Evolutionary conservation across 352 stramenopile species (phyloP), one percentile per base, ranked within the genome.

Genomic region (Phytopythium vexans): DNA sequence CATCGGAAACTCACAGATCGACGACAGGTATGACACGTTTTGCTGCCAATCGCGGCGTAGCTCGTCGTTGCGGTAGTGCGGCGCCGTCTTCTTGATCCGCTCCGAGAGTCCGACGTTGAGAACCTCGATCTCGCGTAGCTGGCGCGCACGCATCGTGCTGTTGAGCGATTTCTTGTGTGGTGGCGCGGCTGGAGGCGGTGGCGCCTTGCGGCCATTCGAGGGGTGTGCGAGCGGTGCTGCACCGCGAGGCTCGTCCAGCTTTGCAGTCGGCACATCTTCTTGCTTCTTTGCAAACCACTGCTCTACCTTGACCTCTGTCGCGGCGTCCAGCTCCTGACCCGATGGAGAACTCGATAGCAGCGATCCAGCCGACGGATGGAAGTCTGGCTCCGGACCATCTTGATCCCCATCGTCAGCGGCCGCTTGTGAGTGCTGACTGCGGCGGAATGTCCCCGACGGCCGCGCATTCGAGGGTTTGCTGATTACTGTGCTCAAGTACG

Each of bases 21-120:
- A 86, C 15, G 74, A 69, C 33, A 92, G 56, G 35, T 89, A 92
- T 27, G 79, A 75, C 15, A 85, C 49, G 58, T 88, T 90, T 49
- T 88, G 81, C 15, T 77, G 58, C 77, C 79, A 89, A 21, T 88
- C 79, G 43, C 68, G 74, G 16, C 59, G 62, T 11, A 92, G 49
- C 8, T 76, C 52, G 39, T 83, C 71, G 8, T 83, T 85, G 2
- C 70, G 64, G 47, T 92, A 92, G 55, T 89, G 75, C 1, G 79
- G 64, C 2, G 59, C 54, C 41, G 60, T 88, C 56, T 87, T 82
- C 40, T 76, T 73, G 54, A 90, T 86, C 10, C 79, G 68, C 10
- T 81, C 67, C 16, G 82, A 76, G 21, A 86, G 57, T 42, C 58
- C 65, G n/a, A 55, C 47, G 34, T 89, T 92, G 56, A 86, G 71